phyloP scores from a whole-genome alignment of 345 rosid genomes.

The Lepidium didymum region DNA sequence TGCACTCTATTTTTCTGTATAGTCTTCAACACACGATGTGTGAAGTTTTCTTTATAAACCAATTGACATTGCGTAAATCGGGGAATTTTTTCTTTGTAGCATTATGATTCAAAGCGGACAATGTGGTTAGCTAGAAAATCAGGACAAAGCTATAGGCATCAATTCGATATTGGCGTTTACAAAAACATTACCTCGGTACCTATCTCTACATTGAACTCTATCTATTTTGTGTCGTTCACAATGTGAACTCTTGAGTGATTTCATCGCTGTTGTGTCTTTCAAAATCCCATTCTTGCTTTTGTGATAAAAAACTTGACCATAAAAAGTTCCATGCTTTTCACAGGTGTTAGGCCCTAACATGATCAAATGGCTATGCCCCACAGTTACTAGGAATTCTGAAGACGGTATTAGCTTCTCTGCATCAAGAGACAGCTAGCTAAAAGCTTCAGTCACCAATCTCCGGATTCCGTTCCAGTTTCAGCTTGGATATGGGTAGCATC shows the following conservation, averaged over 20 bases:
- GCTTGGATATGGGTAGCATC: neutral
- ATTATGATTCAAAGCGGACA: slow-evolving; percentile 59
- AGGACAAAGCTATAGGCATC: slow-evolving; percentile 68
- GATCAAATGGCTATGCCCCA: slow-evolving; percentile 75
- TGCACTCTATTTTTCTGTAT: neutral
- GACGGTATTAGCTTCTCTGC: slow-evolving; percentile 56
- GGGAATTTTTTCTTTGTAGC: slow-evolving; percentile 30
- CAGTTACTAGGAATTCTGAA: slow-evolving; percentile 51
- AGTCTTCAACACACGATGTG: neutral
- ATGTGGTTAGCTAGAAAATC: slow-evolving; percentile 84
- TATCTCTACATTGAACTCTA: slow-evolving; percentile 4
- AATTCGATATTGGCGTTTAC: slow-evolving; percentile 49
- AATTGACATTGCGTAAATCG: neutral
- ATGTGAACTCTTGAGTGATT: neutral
- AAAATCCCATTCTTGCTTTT: neutral
- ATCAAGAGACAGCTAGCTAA: slow-evolving; percentile 35
- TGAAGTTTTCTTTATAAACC: neutral
- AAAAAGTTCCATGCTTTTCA: slow-evolving; percentile 8
- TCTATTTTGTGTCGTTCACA: neutral
- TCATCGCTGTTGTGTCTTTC: neutral
- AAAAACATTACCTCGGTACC: slow-evolving; percentile 57
- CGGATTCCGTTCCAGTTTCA: neutral
- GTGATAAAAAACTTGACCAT: neutral
- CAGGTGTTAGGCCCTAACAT: slow-evolving; percentile 78
- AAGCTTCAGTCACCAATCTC: neutral